A percentile compares a stretch with the other conserved stretches of the same genome.
Evolutionary conservation across 225 moss, liverwort and hornwort genomes (phyloP).

Genomic region (Bryoerythrophyllum caledonicum): DNA sequence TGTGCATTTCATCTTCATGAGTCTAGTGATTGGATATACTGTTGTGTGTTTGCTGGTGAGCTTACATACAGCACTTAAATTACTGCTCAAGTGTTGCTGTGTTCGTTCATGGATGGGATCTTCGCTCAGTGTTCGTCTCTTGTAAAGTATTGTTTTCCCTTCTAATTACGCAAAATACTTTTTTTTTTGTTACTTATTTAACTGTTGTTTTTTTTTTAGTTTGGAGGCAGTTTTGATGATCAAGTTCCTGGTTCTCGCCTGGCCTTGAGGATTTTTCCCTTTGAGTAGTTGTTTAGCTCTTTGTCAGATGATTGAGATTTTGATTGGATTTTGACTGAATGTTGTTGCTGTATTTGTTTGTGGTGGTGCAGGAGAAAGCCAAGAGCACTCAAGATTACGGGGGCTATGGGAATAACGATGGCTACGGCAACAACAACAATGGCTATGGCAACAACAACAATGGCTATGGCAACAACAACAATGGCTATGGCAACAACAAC

Average conservation of each 20-base stretch:
- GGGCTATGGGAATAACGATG: not conserved
- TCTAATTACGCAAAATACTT: too few species aligned
- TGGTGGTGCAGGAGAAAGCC: conserved; percentile 28
- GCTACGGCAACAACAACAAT: fast-evolving
- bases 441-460: not conserved
- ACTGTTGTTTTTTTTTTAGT: too few species aligned
- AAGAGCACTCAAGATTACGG: conserved; percentile 28
- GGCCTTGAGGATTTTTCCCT: too few species aligned
- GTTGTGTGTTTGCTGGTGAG: not conserved
- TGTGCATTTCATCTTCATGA: too few species aligned
- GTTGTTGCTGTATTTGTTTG: not conserved
- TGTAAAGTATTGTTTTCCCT: too few species aligned
- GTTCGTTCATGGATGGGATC: not conserved
- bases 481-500: not conserved
- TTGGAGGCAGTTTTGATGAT: too few species aligned
- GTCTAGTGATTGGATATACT: too few species aligned
- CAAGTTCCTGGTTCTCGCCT: too few species aligned
- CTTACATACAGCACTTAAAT: not conserved
- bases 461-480: fast-evolving
- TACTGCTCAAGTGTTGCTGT: not conserved
- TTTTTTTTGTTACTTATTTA: too few species aligned
- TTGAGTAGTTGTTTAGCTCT: not conserved
- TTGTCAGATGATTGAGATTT: not conserved
- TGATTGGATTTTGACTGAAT: not conserved
- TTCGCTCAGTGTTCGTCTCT: not conserved